A percentile compares a stretch with the other conserved stretches of the same genome.
phyloP scores from a whole-genome alignment of 495 filamentous ascomycete genomes.

The Daldinia vernicosa region DNA sequence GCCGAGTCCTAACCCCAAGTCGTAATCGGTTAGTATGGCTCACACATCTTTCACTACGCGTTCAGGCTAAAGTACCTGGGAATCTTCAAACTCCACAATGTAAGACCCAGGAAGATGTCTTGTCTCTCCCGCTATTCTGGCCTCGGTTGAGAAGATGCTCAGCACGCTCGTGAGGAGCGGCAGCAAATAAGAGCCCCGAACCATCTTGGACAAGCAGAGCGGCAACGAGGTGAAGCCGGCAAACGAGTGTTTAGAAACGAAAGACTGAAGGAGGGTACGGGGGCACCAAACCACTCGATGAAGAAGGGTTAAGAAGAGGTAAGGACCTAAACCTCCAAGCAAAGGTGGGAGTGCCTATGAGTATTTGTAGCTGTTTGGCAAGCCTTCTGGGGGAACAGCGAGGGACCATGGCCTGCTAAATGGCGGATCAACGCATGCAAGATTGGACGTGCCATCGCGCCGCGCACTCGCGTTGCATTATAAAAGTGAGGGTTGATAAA shows the following conservation, averaged over 20 bases:
- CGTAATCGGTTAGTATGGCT: conserved; percentile 24
- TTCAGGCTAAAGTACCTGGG: conserved; percentile 48
- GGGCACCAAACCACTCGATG: conserved; percentile 13
- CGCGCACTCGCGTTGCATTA: conserved; percentile 29
- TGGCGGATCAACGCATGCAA: conserved; percentile 31
- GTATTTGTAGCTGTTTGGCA: conserved; percentile 35
- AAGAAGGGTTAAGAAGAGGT: conserved; percentile 12
- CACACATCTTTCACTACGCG: not conserved
- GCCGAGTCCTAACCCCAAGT: conserved; percentile 48
- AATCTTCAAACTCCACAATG: conserved; percentile 60
- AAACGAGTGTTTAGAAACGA: conserved; percentile 23
- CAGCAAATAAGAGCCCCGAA: conserved; percentile 43
- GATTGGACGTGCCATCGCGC: conserved; percentile 37
- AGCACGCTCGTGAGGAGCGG: conserved; percentile 49
- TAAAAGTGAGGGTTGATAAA: conserved; percentile 28
- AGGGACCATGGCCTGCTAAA: conserved; percentile 17
- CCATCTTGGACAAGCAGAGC: conserved; percentile 34
- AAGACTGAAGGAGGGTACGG: conserved; percentile 12
- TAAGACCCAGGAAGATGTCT: conserved; percentile 54
- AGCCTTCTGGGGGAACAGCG: conserved; percentile 8
- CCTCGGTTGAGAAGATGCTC: conserved; percentile 42
- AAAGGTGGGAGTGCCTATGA: conserved; percentile 17
- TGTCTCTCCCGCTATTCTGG: conserved; percentile 28
- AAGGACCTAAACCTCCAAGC: conserved; percentile 1
- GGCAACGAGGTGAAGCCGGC: conserved; percentile 10